Conservation (phyloP, 2,329 filamentous ascomycete species). For the Periconia sp. region DNA sequence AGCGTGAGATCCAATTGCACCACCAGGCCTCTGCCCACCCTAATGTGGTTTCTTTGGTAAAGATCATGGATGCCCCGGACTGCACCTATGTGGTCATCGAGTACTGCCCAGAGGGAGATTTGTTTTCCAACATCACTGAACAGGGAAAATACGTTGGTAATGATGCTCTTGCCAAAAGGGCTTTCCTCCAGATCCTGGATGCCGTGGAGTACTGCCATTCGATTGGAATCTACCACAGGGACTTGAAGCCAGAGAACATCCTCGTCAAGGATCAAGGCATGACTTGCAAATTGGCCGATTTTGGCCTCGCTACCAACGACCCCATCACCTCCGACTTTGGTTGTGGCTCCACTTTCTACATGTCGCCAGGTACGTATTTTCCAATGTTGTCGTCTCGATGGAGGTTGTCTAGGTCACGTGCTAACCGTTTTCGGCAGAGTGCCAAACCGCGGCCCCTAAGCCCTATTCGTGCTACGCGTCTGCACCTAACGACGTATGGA, state of each 20-base stretch:
- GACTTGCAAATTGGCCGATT: constrained; percentile 95
- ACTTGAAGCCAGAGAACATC: constrained; percentile 98
- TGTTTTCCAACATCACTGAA: constrained; percentile 98
- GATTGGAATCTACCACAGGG: constrained; percentile 92
- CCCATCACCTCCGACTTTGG: constrained; percentile 89
- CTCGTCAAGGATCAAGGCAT: constrained; percentile 84
- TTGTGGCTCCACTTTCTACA: constrained; percentile 98
- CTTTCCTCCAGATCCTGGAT: constrained; percentile 94
- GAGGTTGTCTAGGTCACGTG: constrained; percentile 14
- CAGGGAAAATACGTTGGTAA: constrained; percentile 90
- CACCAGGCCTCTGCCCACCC: constrained; percentile 84
- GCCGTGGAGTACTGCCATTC: constrained; percentile 95
- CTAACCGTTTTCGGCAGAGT: constrained; percentile 64
- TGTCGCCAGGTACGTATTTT: constrained; percentile 84
- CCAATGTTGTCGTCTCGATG: background rate
- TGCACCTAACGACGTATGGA: constrained; percentile 96
- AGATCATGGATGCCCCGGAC: constrained; percentile 88
- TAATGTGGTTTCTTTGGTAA: constrained; percentile 90
- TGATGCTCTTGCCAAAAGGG: constrained; percentile 80
- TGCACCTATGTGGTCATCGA: constrained; percentile 97
- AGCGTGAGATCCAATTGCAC: constrained; percentile 89
- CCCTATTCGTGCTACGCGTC: constrained; percentile 79
- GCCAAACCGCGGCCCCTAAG: constrained; percentile 74
- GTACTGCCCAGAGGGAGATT: constrained; percentile 93
- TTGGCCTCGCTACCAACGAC: constrained; percentile 88